These are phyloP conservation scores for Magnaporthiopsis poae DNA, from an alignment of 2,329 filamentous ascomycete species.

Conservation along the genomic window DNA sequence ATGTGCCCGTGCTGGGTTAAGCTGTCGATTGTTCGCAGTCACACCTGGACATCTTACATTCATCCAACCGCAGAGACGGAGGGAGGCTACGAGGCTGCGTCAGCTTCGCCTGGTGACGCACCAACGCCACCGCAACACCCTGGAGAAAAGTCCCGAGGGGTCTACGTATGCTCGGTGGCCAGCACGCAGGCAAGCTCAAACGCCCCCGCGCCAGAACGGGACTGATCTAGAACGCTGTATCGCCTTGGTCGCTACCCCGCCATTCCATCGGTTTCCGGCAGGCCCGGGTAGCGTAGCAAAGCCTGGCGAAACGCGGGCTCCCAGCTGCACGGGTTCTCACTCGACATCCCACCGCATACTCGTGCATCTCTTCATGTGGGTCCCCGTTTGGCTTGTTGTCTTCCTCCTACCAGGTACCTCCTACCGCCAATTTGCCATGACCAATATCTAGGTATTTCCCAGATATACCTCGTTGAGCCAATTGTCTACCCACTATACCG, in stretches of 20 bases:
- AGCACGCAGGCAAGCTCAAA: not conserved
- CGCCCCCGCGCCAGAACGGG: not conserved
- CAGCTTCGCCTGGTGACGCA: conserved; percentile 9
- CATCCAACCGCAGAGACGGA: conserved; percentile 3
- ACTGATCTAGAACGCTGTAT: not conserved
- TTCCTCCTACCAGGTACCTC: not conserved
- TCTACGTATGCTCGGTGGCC: not conserved
- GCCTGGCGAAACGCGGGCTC: not conserved
- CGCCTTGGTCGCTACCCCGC: not conserved
- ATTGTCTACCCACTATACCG: not conserved
- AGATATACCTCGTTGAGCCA: not conserved
- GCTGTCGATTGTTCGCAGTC: not conserved
- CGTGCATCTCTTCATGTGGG: not conserved
- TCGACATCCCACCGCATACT: not conserved
- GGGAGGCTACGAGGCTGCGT: conserved; percentile 15
- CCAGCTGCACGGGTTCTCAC: not conserved
- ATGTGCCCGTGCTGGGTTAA: too few relatives aligned
- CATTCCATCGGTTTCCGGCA: not conserved
- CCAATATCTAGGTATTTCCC: not conserved
- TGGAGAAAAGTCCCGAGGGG: not conserved
- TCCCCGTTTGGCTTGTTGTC: not conserved
- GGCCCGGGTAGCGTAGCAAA: not conserved
- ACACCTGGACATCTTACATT: not conserved
- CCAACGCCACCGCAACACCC: conserved; percentile 1
- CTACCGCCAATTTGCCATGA: too few relatives aligned